Evolutionary conservation across 495 filamentous ascomycete species (phyloP), one percentile per base, ranked within the genome.

Genomic region (Aspergillus leporis): DNA sequence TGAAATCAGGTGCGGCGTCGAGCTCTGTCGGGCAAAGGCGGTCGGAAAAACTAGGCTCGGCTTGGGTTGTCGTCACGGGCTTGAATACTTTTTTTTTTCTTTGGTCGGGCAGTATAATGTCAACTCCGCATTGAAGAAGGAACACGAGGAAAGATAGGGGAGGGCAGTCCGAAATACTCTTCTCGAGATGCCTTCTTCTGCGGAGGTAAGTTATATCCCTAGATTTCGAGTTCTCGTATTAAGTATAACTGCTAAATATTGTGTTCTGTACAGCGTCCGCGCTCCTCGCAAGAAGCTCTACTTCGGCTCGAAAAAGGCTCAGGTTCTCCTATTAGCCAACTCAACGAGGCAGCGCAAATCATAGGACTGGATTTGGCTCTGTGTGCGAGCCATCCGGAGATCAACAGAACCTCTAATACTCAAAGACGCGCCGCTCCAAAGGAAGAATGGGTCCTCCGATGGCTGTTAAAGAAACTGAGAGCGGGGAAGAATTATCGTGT

Each of bases 361-460:
- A 69, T 84, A 31, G 74, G 73, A 19, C 51, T 83, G n/a, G 72
- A 82, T 34, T 65, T 75, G 45, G 54, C 68, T 8, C 61, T 75
- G 23, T 75, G 70, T 53, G 70, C 71, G 8, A 70, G 70, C 50
- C 66, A 76, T 56, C 66, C 70, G 12, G 62, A 71, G 19, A 72
- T 67, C 53, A 66, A 71, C 62, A 63, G 64, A 55, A 51, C 70
- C 64, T 62, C 61, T 55, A 56, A 69, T 43, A 40, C 64, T 30
- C 59, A 65, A 54, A 60, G 52, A 23, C 56, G 68, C 38, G 64
- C 69, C 14, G 73, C 74, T 13, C 78, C 78, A 21, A 81, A 85
- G 70, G 81, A 85, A 61, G 85, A 89, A 70, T 90, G 85, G 85
- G 75, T 87, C 8, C 67, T 88, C 23, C 77, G 81, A 61, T 91